These are phyloP conservation scores for Phlyctochytrium bullatum DNA, from an alignment of 192 early-diverging fungal genomes.

Conservation along the genomic window DNA sequence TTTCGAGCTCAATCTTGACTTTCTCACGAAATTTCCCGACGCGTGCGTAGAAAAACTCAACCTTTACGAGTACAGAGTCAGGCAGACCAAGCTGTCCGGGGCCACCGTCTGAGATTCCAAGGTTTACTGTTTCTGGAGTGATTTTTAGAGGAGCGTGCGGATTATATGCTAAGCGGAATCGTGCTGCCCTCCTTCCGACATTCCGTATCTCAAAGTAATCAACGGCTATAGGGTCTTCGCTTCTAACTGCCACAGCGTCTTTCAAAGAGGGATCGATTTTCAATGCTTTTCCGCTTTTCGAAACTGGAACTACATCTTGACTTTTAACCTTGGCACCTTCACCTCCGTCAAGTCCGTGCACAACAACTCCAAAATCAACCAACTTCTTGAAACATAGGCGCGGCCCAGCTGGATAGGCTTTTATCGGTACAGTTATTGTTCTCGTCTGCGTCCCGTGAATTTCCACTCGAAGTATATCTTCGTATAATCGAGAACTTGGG, in stretches of 20 bases:
- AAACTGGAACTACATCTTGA: background rate
- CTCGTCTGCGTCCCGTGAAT: conserved; percentile 19
- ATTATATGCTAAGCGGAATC: conserved; percentile 12
- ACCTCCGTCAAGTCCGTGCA: background rate
- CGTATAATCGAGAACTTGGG: conserved; percentile 6
- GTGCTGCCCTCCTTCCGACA: conserved; percentile 19
- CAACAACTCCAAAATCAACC: conserved; percentile 44
- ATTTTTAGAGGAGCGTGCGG: conserved; percentile 16
- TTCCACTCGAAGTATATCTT: conserved; percentile 17
- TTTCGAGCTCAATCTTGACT: conserved; percentile 24
- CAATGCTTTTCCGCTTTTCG: conserved; percentile 10
- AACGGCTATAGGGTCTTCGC: background rate
- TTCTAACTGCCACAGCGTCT: conserved; percentile 12
- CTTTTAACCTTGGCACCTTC: background rate
- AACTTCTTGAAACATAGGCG: conserved; percentile 18
- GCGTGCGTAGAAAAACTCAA: conserved; percentile 28
- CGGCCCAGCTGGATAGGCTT: conserved; percentile 30
- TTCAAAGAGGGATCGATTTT: background rate
- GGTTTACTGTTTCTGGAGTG: background rate
- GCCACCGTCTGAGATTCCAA: conserved; percentile 2
- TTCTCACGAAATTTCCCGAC: conserved; percentile 25
- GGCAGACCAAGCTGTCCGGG: background rate
- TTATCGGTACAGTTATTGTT: conserved; percentile 27
- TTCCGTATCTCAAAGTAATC: conserved; percentile 22
- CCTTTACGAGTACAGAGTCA: conserved; percentile 8